Base-by-base conservation (phyloP, 2,329 filamentous ascomycete genomes). In the Colletotrichum trifolii region DNA sequence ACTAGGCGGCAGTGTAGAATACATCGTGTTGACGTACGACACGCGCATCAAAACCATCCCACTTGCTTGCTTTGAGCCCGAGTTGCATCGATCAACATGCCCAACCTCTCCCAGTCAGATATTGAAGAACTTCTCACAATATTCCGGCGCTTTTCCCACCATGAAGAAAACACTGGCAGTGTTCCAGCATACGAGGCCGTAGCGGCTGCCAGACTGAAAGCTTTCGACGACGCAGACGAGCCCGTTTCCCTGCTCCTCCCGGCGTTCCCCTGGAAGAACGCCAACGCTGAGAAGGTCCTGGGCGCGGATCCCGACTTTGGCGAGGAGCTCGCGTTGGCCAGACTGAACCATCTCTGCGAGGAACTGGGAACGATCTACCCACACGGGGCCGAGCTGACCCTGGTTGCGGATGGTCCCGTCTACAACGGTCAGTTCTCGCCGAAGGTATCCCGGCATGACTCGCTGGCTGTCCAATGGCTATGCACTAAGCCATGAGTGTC, bases 351-450 rank as follows among this genome's bases (percentile, higher is more conserved):
- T 17, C 57, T 60, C 15, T 60, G 57, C 48, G 39, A 60, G 12
- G 57, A 60, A 25, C 47, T 60, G 15, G 39, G 34, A 15, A 46
- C 34, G 5, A 35, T 60, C 34, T 60, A 60, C 40, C 17, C 48
- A 0, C 43, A 43, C 47, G 57, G 57, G n/a, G 57, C 57, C 9
- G 13, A 60, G 12, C 36, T 60, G 3, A 54, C 57, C 17, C 40
- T 60, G 39, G 47, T 60, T 17, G 49, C 57, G 38, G 57, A 60
- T 35, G 57, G 57, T 12, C 46, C 57, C 15, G 57, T 60, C 17
- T 60, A 60, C 42, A 60, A 60, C 34, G 57, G 57, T 60, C 36
- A 45, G 35, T 46, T 8, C 12, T 15, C 13, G 7, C 33, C 17
- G 13, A 35, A n/a, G 7, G n/a, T 33, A 10, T n/a, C 33, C 15